Base-by-base conservation (phyloP, 129 eudicot species). In the Pseudognaphalium luteoalbum region DNA sequence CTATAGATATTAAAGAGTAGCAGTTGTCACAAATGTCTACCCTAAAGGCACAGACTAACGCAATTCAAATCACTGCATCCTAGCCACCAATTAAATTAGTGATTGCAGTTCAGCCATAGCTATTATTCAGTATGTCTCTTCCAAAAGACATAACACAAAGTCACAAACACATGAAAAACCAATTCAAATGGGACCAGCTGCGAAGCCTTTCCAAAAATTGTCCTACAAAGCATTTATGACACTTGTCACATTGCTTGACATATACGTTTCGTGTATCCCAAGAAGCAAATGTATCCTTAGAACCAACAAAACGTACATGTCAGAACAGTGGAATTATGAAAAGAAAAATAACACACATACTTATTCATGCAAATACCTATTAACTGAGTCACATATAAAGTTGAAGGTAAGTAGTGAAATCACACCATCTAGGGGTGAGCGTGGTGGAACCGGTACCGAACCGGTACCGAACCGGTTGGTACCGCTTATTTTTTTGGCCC, bases 1-100 rank as follows among this genome's bases (percentile, higher is more conserved):
- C n/a, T n/a, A n/a, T n/a, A n/a, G n/a, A 19, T 73, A 73, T 19
- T 60, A 74, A 33, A 12, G 32, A 34, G 37, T 35, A 39, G 75
- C 41, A 25, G 9, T 5, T 5, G 34, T 28, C 34, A 41, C 42
- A 56, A 58, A 44, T 28, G 58, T 30, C 14, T 25, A 60, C 57
- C 67, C 25, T 67, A 76, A 28, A 61, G 75, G 47, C 29, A 17
- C 22, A 57, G 20, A 22, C 62, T 57, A 28, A 57, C 19, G 62
- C 62, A 57, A 57, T 57, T 57, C n/a, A 56, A n/a, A n/a, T 56
- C 21, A 56, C n/a, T n/a, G 21, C 62, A 19, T 56, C 19, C 10
- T 11, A 56, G 10, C 61, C 61, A 54, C 22, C 4, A 5, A 22
- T 57, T 9, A 59, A 59, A 59, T 59, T 7, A 59, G 32, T 57